Base-by-base conservation (phyloP, 345 rosid genomes). In the Conringia planisiliqua region DNA sequence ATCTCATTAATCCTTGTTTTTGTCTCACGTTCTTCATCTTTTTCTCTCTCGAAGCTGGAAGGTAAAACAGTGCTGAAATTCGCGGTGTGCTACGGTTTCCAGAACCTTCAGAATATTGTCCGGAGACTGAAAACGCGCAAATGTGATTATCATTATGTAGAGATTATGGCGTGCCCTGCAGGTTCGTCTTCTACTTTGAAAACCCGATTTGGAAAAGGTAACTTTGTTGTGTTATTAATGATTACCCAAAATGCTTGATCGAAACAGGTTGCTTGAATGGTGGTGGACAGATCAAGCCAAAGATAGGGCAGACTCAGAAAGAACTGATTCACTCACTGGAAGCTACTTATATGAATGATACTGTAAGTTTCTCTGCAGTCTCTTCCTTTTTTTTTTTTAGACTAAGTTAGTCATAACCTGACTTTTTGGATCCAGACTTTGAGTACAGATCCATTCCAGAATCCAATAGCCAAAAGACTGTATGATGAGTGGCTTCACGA, bases 81-180 rank as follows among this genome's bases (percentile, higher is more conserved):
- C 52, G 99, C 98, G 7, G 48, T 78, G 24, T 95, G 99, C 74
- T 89, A 95, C 77, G 99, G 99, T 79, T 92, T 89, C 88, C 91
- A 80, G 72, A 95, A 95, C 80, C 85, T 95, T 79, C 99, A 95
- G 82, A 95, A 95, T 47, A 71, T 95, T 13, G 97, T 95, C 20
- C 81, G 97, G 72, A 95, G 84, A 81, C 79, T 95, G 38, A 92
- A 92, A 82, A 89, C 75, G 39, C 60, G 27, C 51, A 92, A 82
- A 77, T 92, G 98, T 66, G 98, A 92, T 70, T 95, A 89, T 80
- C 92, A 95, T 30, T 95, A 82, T 71, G 97, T 95, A 74, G 98
- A 95, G 89, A 88, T 95, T 74, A 95, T 92, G 99, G 99, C 98
- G 14, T 95, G 98, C 60, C 99, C 99, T 76, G 78, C 99, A 83